Percentiles rank a stretch among this genome's conserved stretches.
phyloP scores from a whole-genome alignment of 805 yeast species.

The Hanseniaspora singularis region DNA sequence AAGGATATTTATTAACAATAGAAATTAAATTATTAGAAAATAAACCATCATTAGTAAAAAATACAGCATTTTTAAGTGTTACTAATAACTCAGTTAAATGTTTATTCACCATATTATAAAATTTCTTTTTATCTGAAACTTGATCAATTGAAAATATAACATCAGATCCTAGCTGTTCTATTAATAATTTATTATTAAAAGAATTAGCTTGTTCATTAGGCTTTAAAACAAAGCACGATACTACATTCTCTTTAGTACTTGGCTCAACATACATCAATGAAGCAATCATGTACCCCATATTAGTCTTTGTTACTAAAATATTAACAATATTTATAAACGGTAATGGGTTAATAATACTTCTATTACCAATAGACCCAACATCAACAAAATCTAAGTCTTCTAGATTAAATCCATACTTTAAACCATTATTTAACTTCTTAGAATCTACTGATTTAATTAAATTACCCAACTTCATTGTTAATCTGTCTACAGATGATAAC shows the following conservation, averaged over 20 bases:
- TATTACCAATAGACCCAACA: constrained; percentile 23
- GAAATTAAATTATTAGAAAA: neutral
- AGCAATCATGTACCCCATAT: constrained; percentile 59
- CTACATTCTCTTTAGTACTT: constrained; percentile 41
- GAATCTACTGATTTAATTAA: constrained; percentile 54
- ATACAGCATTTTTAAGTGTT: neutral
- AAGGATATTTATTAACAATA: constrained; percentile 3
- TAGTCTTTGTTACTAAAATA: constrained; percentile 28
- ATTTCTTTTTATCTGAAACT: neutral
- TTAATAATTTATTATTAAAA: constrained; percentile 39
- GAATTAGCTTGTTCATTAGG: constrained; percentile 19
- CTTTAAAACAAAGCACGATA: constrained; percentile 47
- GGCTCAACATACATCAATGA: constrained; percentile 50
- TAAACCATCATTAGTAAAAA: constrained; percentile 5
- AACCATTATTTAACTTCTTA: constrained; percentile 78
- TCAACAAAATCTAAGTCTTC: constrained; percentile 41
- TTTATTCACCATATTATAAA: constrained; percentile 2
- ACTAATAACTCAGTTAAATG: neutral
- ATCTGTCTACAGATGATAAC: constrained; percentile 55
- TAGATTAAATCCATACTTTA: constrained; percentile 70
- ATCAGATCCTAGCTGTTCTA: neutral
- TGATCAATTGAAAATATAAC: constrained; percentile 1
- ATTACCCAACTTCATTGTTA: constrained; percentile 71
- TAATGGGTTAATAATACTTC: constrained; percentile 45
- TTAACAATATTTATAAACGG: constrained; percentile 37